Evolutionary conservation across 2,329 filamentous ascomycete genomes (phyloP).

Genomic region (Colletotrichum sp.): DNA sequence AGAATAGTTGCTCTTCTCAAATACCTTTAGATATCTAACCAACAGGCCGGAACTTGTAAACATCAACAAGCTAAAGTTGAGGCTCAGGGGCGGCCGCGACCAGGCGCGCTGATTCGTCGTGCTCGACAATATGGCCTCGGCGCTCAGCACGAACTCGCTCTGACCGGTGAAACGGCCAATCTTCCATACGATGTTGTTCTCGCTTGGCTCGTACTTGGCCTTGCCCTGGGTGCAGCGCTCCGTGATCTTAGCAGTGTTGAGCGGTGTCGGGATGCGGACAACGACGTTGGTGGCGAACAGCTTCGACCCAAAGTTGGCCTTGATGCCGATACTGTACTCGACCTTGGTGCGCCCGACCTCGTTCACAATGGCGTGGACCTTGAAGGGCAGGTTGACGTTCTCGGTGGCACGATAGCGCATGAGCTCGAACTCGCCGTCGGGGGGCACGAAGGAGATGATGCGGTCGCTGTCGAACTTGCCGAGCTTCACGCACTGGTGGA

Average conservation of each 20-base stretch:
- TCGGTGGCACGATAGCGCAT: constrained; percentile 99
- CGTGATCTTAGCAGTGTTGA: constrained; percentile 94
- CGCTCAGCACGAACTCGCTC: constrained; percentile 92
- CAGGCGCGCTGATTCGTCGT: constrained; percentile 99
- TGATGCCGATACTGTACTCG: constrained; percentile 97
- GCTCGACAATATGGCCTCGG: constrained; percentile 89
- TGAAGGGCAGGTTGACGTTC: constrained; percentile 98
- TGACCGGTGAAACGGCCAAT: constrained; percentile 98
- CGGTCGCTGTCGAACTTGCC: constrained; percentile 96
- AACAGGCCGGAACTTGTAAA: constrained; percentile 94
- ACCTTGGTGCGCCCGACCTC: constrained; percentile 97
- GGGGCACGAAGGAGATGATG: constrained; percentile 96
- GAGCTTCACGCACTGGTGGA: constrained; percentile 98
- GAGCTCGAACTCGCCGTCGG: constrained; percentile 96
- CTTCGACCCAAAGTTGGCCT: constrained; percentile 95
- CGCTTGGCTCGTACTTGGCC: constrained; percentile 96
- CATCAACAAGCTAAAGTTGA: constrained; percentile 96
- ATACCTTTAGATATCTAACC: constrained; percentile 96
- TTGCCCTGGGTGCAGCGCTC: constrained; percentile 95
- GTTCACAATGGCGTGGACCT: constrained; percentile 97
- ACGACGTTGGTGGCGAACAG: constrained; percentile 97
- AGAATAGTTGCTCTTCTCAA: constrained; percentile 99
- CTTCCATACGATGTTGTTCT: constrained; percentile 99
- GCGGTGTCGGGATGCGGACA: constrained; percentile 90
- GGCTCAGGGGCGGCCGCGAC: constrained; percentile 88